A percentile compares a stretch with the other conserved stretches of the same genome.
phyloP scores from a whole-genome alignment of 441 rosid genomes.

The Brassica hybrid region DNA sequence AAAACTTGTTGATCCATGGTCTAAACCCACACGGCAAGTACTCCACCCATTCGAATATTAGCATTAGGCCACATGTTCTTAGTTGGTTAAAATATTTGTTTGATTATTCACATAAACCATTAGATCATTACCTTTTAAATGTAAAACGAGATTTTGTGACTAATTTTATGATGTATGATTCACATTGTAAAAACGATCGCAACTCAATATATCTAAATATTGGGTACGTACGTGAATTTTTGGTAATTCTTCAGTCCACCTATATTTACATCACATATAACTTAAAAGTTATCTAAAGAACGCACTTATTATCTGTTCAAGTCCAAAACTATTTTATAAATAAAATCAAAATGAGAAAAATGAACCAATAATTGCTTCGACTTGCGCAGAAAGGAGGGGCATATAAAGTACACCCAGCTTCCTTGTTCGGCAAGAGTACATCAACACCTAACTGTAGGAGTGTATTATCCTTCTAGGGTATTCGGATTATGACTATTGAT shows the following conservation, averaged over 20 bases:
- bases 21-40: background rate
- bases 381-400: conserved; percentile 17
- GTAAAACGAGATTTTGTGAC: background rate
- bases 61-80: background rate
- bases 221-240: background rate
- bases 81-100: background rate
- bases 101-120: background rate
- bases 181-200: background rate
- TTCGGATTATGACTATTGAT: conserved; percentile 26
- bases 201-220: background rate
- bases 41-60: background rate
- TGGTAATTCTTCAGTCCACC: conserved; percentile 5
- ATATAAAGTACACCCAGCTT: conserved; percentile 29
- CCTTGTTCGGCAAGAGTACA: conserved; percentile 39
- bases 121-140: background rate
- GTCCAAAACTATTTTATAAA: background rate
- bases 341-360: conserved; percentile 3
- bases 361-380: conserved; percentile 30
- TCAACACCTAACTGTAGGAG: conserved; percentile 34
- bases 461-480: conserved; percentile 32
- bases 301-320: background rate
- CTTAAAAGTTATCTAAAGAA: background rate
- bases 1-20: background rate
- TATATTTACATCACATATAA: background rate
- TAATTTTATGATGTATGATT: background rate